These are phyloP conservation scores for Kwoniella bestiolae DNA, from an alignment of 768 basidiomycete genomes.

Conservation along the genomic window DNA sequence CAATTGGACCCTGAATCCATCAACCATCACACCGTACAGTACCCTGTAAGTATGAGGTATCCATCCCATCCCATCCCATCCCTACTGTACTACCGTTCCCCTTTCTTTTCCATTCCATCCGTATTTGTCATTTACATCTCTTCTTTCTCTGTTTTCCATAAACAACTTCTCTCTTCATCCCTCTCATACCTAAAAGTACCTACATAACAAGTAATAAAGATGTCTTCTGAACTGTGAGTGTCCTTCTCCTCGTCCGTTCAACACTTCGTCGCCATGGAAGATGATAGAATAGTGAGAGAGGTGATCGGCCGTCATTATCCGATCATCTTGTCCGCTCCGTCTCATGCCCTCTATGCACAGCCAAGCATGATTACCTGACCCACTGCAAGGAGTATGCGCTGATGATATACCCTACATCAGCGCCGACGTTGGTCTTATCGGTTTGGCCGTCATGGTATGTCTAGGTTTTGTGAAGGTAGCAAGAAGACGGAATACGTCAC, in stretches of 20 bases:
- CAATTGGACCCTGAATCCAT: slow-evolving; percentile 17
- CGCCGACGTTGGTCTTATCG: slow-evolving; percentile 97
- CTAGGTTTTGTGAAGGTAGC: neutral
- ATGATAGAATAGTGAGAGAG: neutral
- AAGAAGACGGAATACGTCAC: slow-evolving; percentile 14
- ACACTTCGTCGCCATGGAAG: slow-evolving; percentile 6
- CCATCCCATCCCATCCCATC: slow-evolving; percentile 5
- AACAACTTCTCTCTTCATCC: slow-evolving; percentile 5
- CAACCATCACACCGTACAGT: neutral
- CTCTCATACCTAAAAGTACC: slow-evolving; percentile 2
- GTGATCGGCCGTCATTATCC: slow-evolving; percentile 12
- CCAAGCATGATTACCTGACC: neutral
- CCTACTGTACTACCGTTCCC: slow-evolving; percentile 1
- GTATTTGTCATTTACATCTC: no score
- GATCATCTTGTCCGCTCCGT: neutral
- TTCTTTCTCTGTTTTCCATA: slow-evolving; percentile 15
- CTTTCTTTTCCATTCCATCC: neutral
- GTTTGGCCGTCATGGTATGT: slow-evolving; percentile 95
- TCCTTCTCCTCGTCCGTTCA: neutral
- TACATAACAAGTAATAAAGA: slow-evolving; percentile 27
- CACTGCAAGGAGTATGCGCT: neutral
- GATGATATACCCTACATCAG: slow-evolving; percentile 58
- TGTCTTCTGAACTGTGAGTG: slow-evolving; percentile 51
- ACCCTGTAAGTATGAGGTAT: neutral
- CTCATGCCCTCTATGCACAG: neutral